These are phyloP conservation scores for Talaromyces sp. DNA, from an alignment of 2,329 filamentous ascomycete genomes.

Conservation along the genomic window DNA sequence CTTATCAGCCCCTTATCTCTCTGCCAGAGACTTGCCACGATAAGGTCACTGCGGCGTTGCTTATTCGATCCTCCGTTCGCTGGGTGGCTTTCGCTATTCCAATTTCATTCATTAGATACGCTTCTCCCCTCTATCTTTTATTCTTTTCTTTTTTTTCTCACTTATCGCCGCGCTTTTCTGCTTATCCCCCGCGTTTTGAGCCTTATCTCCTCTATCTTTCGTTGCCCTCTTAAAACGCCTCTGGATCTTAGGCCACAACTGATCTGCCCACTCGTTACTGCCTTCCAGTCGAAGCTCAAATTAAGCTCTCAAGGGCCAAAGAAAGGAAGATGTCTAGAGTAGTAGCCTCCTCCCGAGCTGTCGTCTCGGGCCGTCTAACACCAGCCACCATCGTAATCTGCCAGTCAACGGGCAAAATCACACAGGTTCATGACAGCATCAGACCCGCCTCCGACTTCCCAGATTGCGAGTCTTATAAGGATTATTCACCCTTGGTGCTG, in stretches of 20 bases:
- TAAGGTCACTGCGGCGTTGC: slow-evolving; percentile 15
- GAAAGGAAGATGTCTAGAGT: slow-evolving; percentile 44
- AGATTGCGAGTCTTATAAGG: slow-evolving; percentile 66
- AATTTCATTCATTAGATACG: neutral
- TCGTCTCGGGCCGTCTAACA: slow-evolving; percentile 72
- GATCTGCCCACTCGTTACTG: neutral
- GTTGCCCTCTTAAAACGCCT: neutral
- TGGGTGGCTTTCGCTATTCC: neutral
- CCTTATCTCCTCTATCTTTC: neutral
- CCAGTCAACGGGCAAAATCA: slow-evolving; percentile 75
- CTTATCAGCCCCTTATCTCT: slow-evolving; percentile 19
- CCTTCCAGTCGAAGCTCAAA: no score
- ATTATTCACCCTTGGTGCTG: slow-evolving; percentile 81
- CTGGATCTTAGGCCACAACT: neutral
- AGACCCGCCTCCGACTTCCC: slow-evolving; percentile 76
- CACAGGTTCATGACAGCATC: slow-evolving; percentile 68
- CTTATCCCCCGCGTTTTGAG: slow-evolving; percentile 9
- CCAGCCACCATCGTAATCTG: slow-evolving; percentile 83
- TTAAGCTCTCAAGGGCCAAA: no score
- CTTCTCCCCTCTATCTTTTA: neutral
- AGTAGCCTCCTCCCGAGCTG: slow-evolving; percentile 76
- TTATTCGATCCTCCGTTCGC: neutral
- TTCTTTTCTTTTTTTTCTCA: neutral
- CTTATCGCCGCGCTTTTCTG: neutral
- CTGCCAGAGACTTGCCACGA: slow-evolving; percentile 14